Base-by-base conservation (phyloP, 1,284 basidiomycete genomes). In the Tylopilus orsonianus region DNA sequence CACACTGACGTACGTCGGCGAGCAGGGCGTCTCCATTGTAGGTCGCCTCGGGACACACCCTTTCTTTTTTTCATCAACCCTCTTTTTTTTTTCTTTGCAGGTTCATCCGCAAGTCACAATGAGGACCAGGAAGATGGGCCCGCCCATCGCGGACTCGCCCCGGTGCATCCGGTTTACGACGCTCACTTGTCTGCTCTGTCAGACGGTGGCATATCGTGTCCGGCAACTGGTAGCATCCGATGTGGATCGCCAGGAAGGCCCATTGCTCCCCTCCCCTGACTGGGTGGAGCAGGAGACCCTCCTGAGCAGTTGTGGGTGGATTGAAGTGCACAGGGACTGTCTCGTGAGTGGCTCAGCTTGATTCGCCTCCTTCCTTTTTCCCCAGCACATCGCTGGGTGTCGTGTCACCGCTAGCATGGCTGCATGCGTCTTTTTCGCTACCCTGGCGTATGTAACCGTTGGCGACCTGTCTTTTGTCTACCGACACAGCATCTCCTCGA, bases 281-380 rank as follows among this genome's bases (percentile, higher is more conserved):
- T 89, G 85, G 83, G 79, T 79, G 14, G 87, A 90, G 66, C 75
- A 78, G 45, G 84, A 88, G 60, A 69, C 81, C 36, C 71, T 90
- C 64, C 79, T 79, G 66, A 85, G 81, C 54, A 66, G 74, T 23
- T 79, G 68, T 44, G 87, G 88, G 3, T 89, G 85, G 84, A 75
- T 91, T 46, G 83, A 90, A 55, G 76, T 90, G 7, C 75, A 81
- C 58, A 75, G 74, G 44, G 74, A 74, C 42, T 83, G 81, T 60
- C 60, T 87, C 67, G 88, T 91, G 66, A 77, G 87, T 78, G 49
- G 41, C 39, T 48, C 77, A 49, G 40, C 39, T 47, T 46, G 26
- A 37, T 36, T 35, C 33, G 12, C 24, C 6, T 43, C 41, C 16
- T 39, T 47, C 30, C 38, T 27, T 27, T 37, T 47, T 33, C 39